A percentile compares a stretch with the other conserved stretches of the same genome.
Evolutionary conservation across 192 early-diverging fungal genomes (phyloP).

Genomic region (Podila epigama): DNA sequence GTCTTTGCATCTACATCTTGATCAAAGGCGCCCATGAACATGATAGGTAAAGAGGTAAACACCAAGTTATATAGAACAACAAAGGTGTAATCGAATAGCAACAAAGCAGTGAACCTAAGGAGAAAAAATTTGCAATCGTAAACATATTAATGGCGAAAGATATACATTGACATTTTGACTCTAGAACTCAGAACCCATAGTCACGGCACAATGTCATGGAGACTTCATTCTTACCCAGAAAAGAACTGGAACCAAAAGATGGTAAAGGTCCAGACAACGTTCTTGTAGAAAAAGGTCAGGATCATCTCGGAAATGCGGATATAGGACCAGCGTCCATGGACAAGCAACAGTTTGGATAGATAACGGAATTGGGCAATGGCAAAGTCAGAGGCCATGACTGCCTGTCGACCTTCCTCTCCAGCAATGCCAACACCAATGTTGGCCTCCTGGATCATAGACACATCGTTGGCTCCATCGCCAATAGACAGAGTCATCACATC

Average conservation of each 20-base stretch:
- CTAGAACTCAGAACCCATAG: too few relatives aligned
- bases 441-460: constrained; percentile 98
- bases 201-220: background rate
- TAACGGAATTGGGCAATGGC: constrained; percentile 92
- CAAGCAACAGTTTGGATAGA: constrained; percentile 81
- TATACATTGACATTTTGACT: too few relatives aligned
- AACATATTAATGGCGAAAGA: background rate
- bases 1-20: constrained; percentile 77
- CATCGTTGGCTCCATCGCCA: constrained; percentile 97
- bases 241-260: constrained; percentile 94
- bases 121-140: too few relatives aligned
- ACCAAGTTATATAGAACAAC: constrained; percentile 89
- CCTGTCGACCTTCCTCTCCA: constrained; percentile 95
- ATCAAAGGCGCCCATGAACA: constrained; percentile 80
- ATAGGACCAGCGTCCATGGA: constrained; percentile 96
- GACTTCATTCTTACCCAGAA: constrained; percentile 66
- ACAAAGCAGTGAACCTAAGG: constrained; percentile 75
- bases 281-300: constrained; percentile 96
- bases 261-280: constrained; percentile 86
- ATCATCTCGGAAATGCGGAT: constrained; percentile 86
- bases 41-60: constrained; percentile 86
- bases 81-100: constrained; percentile 88
- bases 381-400: constrained; percentile 92
- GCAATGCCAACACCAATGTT: constrained; percentile 95
- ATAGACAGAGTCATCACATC: constrained; percentile 91